Conservation (phyloP, 2,329 filamentous ascomycete genomes). For the Aspergillus luchuensis region DNA sequence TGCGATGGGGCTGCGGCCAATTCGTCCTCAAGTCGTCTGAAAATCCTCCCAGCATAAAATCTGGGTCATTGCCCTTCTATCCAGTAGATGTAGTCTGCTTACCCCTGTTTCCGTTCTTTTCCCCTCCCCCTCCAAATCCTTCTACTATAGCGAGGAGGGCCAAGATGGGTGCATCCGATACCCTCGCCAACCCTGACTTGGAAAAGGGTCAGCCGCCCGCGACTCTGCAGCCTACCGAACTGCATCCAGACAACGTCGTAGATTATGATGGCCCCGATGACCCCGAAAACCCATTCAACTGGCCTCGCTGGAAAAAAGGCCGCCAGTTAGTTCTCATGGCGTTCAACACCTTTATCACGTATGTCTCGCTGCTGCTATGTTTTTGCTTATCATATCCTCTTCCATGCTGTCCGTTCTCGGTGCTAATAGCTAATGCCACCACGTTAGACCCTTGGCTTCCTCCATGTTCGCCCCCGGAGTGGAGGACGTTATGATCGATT, state of each 20-base stretch:
- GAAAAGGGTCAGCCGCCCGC: neutral
- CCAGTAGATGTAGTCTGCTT: too few species aligned
- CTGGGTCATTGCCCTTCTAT: too few species aligned
- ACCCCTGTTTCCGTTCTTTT: too few species aligned
- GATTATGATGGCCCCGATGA: conserved; percentile 29
- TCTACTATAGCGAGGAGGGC: too few species aligned
- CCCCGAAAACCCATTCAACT: conserved; percentile 34
- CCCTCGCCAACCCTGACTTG: neutral
- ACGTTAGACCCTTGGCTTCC: conserved; percentile 17
- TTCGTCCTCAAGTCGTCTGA: too few species aligned
- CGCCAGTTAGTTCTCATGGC: conserved; percentile 9
- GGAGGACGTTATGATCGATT: conserved; percentile 22
- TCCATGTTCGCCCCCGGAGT: conserved; percentile 40
- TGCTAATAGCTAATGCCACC: neutral
- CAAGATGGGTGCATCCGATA: too few species aligned
- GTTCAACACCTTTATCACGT: conserved; percentile 26
- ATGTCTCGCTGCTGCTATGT: neutral
- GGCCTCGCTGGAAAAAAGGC: conserved; percentile 29
- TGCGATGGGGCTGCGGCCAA: too few species aligned
- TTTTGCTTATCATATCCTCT: too few species aligned
- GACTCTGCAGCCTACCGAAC: neutral
- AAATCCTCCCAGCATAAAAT: too few species aligned
- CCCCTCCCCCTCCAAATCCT: too few species aligned
- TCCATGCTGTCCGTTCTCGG: too few species aligned
- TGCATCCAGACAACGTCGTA: neutral